Percentiles rank a stretch among this genome's conserved stretches.
Conservation (phyloP, 108 stramenopile genomes). For the Nannochloropsis oceanica region DNA sequence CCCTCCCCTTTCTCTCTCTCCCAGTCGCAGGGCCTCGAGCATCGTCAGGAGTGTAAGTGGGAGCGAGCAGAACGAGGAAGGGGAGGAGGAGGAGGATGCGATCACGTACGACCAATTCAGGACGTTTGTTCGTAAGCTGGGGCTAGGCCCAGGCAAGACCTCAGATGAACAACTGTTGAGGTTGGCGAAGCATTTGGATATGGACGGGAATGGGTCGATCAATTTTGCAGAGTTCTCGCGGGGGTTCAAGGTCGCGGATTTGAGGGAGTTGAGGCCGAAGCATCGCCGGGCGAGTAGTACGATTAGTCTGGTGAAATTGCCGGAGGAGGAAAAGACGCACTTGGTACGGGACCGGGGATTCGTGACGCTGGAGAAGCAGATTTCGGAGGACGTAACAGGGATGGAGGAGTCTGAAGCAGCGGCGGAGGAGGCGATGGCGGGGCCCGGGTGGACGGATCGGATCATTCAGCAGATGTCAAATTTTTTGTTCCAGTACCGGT, state of each 20-base stretch:
- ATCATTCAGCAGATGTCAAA: conserved; percentile 39
- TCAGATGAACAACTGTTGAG: not conserved
- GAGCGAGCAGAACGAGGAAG: not conserved
- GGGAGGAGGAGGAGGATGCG: not conserved
- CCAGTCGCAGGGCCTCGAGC: not conserved
- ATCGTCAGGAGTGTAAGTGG: conserved; percentile 1
- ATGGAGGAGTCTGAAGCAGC: not conserved
- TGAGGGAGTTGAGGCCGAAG: not conserved
- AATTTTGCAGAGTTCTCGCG: conserved; percentile 26
- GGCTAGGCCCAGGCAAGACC: not conserved
- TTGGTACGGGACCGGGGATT: not conserved
- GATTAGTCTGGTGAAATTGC: not conserved
- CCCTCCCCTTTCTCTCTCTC: too few relatives aligned
- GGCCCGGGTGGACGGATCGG: conserved; percentile 35
- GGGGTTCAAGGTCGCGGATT: conserved; percentile 17
- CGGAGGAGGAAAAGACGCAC: not conserved
- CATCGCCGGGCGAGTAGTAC: not conserved
- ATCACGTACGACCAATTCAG: conserved; percentile 4
- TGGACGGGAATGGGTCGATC: not conserved
- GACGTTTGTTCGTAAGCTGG: not conserved
- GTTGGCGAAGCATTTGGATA: not conserved
- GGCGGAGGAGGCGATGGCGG: not conserved
- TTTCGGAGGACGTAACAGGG: not conserved
- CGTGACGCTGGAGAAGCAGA: not conserved
- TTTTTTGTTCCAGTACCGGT: conserved; percentile 40